These are phyloP conservation scores for Pinus albicaulis DNA, from an alignment of 75 land plant species.

Conservation along the genomic window DNA sequence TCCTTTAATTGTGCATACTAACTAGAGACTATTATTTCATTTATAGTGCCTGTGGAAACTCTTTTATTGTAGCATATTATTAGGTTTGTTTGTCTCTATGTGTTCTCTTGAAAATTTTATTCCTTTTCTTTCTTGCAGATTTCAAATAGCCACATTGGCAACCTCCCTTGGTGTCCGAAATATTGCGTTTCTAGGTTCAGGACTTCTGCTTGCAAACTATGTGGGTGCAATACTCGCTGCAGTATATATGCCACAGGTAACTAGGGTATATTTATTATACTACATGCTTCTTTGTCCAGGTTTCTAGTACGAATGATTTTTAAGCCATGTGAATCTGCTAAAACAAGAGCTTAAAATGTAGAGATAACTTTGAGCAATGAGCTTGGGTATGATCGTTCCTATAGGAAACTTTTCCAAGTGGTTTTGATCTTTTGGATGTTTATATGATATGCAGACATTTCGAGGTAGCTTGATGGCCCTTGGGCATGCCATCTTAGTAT, in stretches of 20 bases:
- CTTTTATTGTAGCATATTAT: too few species aligned
- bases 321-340: not conserved
- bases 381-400: not conserved
- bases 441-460: not conserved
- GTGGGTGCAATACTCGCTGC: slow-evolving; percentile 78
- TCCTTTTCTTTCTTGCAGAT: slow-evolving; percentile 34
- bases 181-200: slow-evolving; percentile 91
- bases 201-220: slow-evolving; percentile 79
- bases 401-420: not conserved
- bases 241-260: slow-evolving; percentile 78
- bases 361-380: too few species aligned
- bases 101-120: not conserved
- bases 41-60: too few species aligned
- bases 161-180: slow-evolving; percentile 93
- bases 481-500: not conserved
- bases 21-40: too few species aligned
- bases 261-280: not conserved
- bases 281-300: not conserved
- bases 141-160: slow-evolving; percentile 92
- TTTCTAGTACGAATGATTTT: not conserved
- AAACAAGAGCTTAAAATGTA: not conserved
- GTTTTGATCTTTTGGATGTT: not conserved
- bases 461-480: not conserved
- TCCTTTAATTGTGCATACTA: too few species aligned
- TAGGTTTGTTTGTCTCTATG: too few species aligned